Base-by-base conservation (phyloP, 805 yeast genomes). In the Wickerhamiella alocasiicola region DNA sequence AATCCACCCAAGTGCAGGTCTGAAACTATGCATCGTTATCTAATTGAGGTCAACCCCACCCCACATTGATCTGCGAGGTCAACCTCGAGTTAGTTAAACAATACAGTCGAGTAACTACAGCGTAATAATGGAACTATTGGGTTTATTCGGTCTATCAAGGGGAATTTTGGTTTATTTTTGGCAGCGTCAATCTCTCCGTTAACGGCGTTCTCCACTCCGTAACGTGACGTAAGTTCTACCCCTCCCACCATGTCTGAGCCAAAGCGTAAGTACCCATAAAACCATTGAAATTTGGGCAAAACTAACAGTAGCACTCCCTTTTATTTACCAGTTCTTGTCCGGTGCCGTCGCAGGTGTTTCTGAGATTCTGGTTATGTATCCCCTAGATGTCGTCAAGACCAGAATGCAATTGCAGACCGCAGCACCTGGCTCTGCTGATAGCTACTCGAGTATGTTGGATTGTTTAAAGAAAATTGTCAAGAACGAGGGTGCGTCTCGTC, bases 321-420 rank as follows among this genome's bases (percentile, higher is more conserved):
- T 91, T 57, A 56, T 76, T 30, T 88, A 91, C 70, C 97, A 91
- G 63, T 91, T 91, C 60, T 67, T 69, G 47, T 77, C 84, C 46
- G 99, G 94, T 53, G 97, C 93, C 56, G 71, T 87, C 55, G 98
- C 99, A 47, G 99, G 99, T 49, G 85, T 91, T 47, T 83, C 95
- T 20, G 98, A 91, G 66, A 81, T 87, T 60, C 67, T 85, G 53
- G 84, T 82, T 49, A 85, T 87, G 95, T 87, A 87, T 59, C 98
- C 98, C 32, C 67, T 88, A 56, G 98, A 88, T 61, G 95, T 91
- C 48, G 95, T 91, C 56, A 88, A 88, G 70, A 88, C 98, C 24
- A 74, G 97, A 63, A 87, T 87, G 65, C 96, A 88, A 63, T 70
- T 88, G 55, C 87, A 79, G 61, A 83, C 79, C 36, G 53, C 57